A percentile compares a stretch with the other conserved stretches of the same genome.
These are phyloP conservation scores for Coccinonectria pachysandricola DNA, from an alignment of 2,329 filamentous ascomycete genomes.

Conservation along the genomic window DNA sequence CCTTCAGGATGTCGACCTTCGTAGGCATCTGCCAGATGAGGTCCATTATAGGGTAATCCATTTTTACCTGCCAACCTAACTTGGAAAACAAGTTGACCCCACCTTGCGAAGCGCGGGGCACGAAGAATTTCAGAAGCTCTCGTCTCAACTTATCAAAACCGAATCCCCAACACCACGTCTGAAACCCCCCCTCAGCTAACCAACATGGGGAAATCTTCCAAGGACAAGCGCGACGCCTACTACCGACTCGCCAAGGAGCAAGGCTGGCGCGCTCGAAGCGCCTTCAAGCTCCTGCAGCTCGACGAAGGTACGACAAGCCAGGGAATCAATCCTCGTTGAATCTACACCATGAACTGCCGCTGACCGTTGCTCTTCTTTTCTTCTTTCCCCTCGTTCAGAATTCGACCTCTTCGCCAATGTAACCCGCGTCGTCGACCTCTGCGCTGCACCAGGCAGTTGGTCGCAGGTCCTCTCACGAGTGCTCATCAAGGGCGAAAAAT, in stretches of 20 bases:
- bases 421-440: slow-evolving; percentile 88
- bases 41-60: too few species aligned
- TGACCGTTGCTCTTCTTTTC: too few species aligned
- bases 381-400: slow-evolving; percentile 46
- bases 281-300: slow-evolving; percentile 93
- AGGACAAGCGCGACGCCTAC: slow-evolving; percentile 97
- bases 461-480: slow-evolving; percentile 92
- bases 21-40: too few species aligned
- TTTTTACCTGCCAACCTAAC: slow-evolving; percentile 1
- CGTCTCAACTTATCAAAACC: slow-evolving; percentile 6
- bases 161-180: slow-evolving; percentile 2
- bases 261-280: slow-evolving; percentile 91
- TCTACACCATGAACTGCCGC: slow-evolving; percentile 1
- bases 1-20: too few species aligned
- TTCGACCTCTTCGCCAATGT: slow-evolving; percentile 90
- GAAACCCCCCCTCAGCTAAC: slow-evolving; percentile 1
- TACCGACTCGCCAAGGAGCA: slow-evolving; percentile 97
- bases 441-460: slow-evolving; percentile 93
- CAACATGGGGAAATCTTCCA: slow-evolving; percentile 89
- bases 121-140: slow-evolving; percentile 13
- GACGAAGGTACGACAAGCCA: slow-evolving; percentile 60
- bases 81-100: slow-evolving; percentile 7
- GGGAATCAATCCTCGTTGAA: too few species aligned
- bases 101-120: slow-evolving; percentile 18
- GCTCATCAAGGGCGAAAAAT: slow-evolving; percentile 85